Conservation (phyloP, 2,329 filamentous ascomycete genomes). For the Lachnellula occidentalis region DNA sequence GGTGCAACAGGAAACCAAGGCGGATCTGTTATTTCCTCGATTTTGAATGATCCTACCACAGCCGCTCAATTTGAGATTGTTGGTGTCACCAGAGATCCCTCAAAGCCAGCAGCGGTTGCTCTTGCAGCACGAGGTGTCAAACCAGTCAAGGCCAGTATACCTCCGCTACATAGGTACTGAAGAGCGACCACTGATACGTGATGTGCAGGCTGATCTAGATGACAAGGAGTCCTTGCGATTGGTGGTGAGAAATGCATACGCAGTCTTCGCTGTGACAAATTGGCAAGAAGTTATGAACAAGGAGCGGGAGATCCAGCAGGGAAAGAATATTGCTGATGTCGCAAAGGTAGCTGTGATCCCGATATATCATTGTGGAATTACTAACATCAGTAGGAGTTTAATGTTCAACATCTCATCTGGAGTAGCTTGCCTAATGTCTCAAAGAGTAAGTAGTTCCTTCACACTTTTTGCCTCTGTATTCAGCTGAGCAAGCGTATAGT, state of each 20-base stretch:
- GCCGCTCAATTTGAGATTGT: background rate
- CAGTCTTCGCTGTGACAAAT: constrained; percentile 21
- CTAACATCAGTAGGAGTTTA: constrained; percentile 26
- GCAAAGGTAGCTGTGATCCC: background rate
- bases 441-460: constrained; percentile 13
- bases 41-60: background rate
- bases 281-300: constrained; percentile 29
- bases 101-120: background rate
- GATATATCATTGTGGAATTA: constrained; percentile 22
- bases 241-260: constrained; percentile 17
- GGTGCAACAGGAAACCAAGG: background rate
- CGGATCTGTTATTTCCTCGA: background rate
- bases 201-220: constrained; percentile 34
- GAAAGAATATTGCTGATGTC: constrained; percentile 33
- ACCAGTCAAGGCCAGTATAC: background rate
- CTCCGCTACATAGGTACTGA: background rate
- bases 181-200: background rate
- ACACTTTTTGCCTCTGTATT: background rate
- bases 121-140: background rate
- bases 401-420: constrained; percentile 39
- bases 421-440: constrained; percentile 35
- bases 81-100: background rate
- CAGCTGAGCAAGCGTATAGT: constrained; percentile 19
- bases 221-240: constrained; percentile 34
- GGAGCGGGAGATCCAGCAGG: constrained; percentile 26